Evolutionary conservation across 306 rosid species (phyloP), one percentile per base, ranked within the genome.

Genomic region (Quercus dentata): DNA sequence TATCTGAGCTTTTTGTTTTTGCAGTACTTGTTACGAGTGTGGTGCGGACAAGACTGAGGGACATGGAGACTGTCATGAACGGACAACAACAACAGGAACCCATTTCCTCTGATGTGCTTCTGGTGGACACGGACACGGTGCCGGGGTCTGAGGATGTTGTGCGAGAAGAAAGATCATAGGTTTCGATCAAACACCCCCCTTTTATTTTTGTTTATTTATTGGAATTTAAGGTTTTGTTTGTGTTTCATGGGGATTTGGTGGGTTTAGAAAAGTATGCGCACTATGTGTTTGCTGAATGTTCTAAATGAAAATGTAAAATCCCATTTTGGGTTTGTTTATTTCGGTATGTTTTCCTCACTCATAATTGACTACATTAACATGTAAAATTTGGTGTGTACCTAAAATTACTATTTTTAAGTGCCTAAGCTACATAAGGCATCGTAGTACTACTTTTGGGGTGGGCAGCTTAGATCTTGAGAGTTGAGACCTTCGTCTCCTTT

Each of bases 21-120:
- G 72, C 86, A 92, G 94, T 94, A 31, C 79, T 94, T 46, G 87
- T 91, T 46, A 75, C 92, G 1, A 90, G 79, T 80, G 94, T 87
- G 56, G 85, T 85, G 71, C 79, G 88, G 68, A 87, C 83, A 57
- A 90, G 91, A 82, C 0, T 92, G 58, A 81, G 85, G 54, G 98
- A 91, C 56, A 69, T 91, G 78, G 91, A 94, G 69, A 71, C 31
- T 19, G 23, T 76, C 33, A 44, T 79, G 78, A 83, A 87, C 58
- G 74, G 85, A 15, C 82, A 86, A 57, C 79, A 83, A 1, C 84
- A 85, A 3, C 84, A 65, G 17, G 76, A 82, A 5, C 81, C 56
- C 5, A 5, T 70, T n/a, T 54, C 84, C 27, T 1, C 84, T 28
- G 89, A 81, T 25, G 59, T 93, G 1, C 58, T 80, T 21, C 18